Evolutionary conservation across 257 asterid species (phyloP).

Genomic region (Lavandula angustifolia): DNA sequence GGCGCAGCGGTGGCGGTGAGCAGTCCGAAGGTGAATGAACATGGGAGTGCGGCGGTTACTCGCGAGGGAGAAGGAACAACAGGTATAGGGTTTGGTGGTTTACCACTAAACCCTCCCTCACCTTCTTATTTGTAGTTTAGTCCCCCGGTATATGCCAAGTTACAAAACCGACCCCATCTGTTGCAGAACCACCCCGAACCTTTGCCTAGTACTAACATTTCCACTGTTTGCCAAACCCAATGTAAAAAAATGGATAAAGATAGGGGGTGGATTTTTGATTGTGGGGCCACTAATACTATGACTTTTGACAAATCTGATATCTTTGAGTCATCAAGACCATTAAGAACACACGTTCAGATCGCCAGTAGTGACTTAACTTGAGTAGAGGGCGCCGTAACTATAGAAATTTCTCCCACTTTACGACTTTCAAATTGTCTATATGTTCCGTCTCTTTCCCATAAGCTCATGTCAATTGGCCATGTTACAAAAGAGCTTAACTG

Average conservation of each 20-base stretch:
- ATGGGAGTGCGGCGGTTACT: neutral
- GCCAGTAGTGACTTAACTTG: neutral
- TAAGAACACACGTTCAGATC: neutral
- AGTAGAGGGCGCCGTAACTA: neutral
- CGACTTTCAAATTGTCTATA: neutral
- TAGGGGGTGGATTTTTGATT: too few relatives aligned
- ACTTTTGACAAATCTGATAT: neutral
- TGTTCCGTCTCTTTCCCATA: neutral
- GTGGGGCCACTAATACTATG: too few relatives aligned
- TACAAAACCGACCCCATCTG: neutral
- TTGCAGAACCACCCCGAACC: neutral
- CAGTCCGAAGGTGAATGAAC: neutral
- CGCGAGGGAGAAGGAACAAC: neutral
- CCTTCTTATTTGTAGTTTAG: neutral
- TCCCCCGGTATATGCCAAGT: neutral
- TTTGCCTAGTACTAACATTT: neutral
- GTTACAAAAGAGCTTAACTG: neutral
- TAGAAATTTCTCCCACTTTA: neutral
- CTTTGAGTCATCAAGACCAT: neutral
- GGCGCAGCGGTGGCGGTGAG: neutral
- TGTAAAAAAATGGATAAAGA: neutral
- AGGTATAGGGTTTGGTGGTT: conserved; percentile 2
- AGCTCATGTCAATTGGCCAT: neutral
- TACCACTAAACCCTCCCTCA: neutral
- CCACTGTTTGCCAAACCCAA: neutral